These are phyloP conservation scores for Trichoderma pleuroti DNA, from an alignment of 2,329 filamentous ascomycete species.

Conservation along the genomic window DNA sequence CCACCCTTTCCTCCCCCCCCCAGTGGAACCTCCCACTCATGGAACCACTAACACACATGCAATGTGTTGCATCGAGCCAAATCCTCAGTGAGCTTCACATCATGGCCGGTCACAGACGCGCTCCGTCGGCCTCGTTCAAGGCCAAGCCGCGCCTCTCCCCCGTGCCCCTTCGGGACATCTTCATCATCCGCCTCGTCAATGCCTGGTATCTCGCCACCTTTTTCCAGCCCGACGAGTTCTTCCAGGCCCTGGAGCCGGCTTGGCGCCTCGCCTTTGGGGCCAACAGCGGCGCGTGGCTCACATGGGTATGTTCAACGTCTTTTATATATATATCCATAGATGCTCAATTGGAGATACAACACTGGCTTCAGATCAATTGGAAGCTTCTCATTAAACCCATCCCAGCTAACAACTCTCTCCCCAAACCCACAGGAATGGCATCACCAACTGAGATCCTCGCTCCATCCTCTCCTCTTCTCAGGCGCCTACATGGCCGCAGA, in stretches of 20 bases:
- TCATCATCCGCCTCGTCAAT: conserved; percentile 76
- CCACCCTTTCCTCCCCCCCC: not conserved
- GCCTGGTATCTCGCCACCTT: conserved; percentile 78
- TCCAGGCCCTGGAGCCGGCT: conserved; percentile 90
- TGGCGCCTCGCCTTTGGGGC: conserved; percentile 83
- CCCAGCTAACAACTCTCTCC: conserved; percentile 5
- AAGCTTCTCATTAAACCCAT: conserved; percentile 1
- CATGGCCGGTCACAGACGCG: conserved; percentile 14
- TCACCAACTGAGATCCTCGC: conserved; percentile 78
- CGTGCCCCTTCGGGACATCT: conserved; percentile 12
- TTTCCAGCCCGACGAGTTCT: conserved; percentile 98
- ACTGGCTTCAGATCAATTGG: not conserved
- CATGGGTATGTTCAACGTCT: conserved; percentile 66
- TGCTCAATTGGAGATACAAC: not conserved
- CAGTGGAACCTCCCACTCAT: not conserved
- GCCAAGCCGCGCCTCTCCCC: conserved; percentile 12
- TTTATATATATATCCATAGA: not conserved
- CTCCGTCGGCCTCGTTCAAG: conserved; percentile 9
- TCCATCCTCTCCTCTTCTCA: conserved; percentile 88
- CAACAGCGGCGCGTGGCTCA: conserved; percentile 81
- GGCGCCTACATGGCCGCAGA: conserved; percentile 64
- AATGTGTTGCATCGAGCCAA: too few relatives aligned
- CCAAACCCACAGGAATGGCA: conserved; percentile 78
- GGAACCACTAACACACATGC: not conserved
- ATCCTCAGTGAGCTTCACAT: not conserved